Evolutionary conservation across 495 filamentous ascomycete genomes (phyloP).

Genomic region (Chaetomidium leptoderma): DNA sequence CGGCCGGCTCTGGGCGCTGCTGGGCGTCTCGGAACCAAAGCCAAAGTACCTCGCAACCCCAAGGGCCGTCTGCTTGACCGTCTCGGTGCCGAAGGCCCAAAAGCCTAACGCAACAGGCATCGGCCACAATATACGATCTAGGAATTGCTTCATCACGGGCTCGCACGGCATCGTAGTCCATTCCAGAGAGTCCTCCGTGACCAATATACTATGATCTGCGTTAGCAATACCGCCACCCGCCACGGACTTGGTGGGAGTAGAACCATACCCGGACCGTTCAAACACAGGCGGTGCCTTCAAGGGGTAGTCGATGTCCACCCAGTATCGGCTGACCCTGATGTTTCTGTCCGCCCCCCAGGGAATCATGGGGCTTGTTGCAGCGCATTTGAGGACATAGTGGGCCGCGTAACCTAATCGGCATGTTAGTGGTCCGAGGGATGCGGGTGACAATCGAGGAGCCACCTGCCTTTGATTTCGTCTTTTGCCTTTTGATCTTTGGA

Average conservation of each 20-base stretch:
- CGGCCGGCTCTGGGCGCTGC: neutral
- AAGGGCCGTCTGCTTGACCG: conserved; percentile 29
- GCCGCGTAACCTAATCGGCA: conserved; percentile 27
- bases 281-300: conserved; percentile 39
- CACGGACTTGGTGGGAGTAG: neutral
- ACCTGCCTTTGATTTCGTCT: conserved; percentile 53
- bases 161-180: conserved; percentile 32
- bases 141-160: conserved; percentile 24
- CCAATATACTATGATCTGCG: conserved; percentile 23
- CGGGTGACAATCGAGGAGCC: neutral
- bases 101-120: conserved; percentile 30
- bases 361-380: conserved; percentile 14
- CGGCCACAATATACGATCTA: conserved; percentile 36
- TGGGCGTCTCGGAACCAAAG: conserved; percentile 6
- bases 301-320: conserved; percentile 43
- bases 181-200: conserved; percentile 33
- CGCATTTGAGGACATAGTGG: conserved; percentile 21
- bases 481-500: conserved; percentile 45
- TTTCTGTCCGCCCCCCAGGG: conserved; percentile 17
- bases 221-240: neutral
- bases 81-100: conserved; percentile 33
- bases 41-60: conserved; percentile 34
- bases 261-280: conserved; percentile 38
- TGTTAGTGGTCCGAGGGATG: conserved; percentile 8
- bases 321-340: conserved; percentile 27